Percentiles rank a stretch among this genome's conserved stretches.
These are phyloP conservation scores for Trichoderma atroviride DNA, from an alignment of 2,329 filamentous ascomycete species.

Conservation along the genomic window DNA sequence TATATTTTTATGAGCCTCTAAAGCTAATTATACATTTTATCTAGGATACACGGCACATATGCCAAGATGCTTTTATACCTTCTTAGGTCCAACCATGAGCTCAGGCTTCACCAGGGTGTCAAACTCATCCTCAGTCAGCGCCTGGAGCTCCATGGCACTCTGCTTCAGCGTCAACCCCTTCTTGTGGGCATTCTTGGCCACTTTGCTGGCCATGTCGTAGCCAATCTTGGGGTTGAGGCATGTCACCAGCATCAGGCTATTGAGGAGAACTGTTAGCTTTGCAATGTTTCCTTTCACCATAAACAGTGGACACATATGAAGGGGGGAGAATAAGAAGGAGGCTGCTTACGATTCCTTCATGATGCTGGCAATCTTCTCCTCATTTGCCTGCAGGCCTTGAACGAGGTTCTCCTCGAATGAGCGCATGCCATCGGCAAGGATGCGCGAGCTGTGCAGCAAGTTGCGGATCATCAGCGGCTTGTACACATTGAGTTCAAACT, in stretches of 20 bases:
- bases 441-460: slow-evolving; percentile 85
- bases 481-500: slow-evolving; percentile 99
- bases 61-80: background rate
- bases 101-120: slow-evolving; percentile 88
- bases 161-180: slow-evolving; percentile 93
- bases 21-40: background rate
- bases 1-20: background rate
- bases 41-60: background rate
- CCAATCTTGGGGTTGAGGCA: slow-evolving; percentile 97
- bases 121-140: slow-evolving; percentile 85
- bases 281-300: background rate
- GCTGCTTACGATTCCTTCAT: slow-evolving; percentile 87
- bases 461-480: slow-evolving; percentile 97
- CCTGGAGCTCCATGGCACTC: slow-evolving; percentile 90
- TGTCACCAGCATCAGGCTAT: slow-evolving; percentile 93
- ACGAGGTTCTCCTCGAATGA: slow-evolving; percentile 96
- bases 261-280: background rate
- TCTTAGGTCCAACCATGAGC: slow-evolving; percentile 81
- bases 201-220: slow-evolving; percentile 96
- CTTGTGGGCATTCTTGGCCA: slow-evolving; percentile 98
- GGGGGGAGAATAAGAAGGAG: slow-evolving; percentile 28
- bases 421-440: slow-evolving; percentile 88
- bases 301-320: background rate
- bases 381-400: slow-evolving; percentile 84
- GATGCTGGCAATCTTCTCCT: slow-evolving; percentile 85